These are phyloP conservation scores for Aureobasidium sp. DNA, from an alignment of 2,329 filamentous ascomycete species.

Conservation along the genomic window DNA sequence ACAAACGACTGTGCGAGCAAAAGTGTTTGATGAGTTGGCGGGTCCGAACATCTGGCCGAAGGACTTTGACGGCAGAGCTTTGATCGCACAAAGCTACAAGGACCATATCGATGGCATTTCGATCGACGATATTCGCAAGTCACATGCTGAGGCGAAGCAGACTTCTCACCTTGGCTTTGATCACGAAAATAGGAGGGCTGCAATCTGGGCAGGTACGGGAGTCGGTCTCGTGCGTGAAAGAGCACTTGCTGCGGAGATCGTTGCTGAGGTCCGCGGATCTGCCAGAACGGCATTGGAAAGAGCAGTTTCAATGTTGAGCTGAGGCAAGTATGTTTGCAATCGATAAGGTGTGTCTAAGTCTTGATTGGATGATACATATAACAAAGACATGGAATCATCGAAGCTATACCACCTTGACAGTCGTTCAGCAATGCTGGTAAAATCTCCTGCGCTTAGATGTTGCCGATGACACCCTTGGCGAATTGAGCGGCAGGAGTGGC, in stretches of 20 bases:
- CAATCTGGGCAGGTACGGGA: conserved; percentile 67
- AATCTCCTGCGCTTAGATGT: background rate
- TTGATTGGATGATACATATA: background rate
- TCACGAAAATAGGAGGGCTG: conserved; percentile 55
- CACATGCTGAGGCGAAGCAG: conserved; percentile 46
- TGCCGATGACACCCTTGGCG: conserved; percentile 17
- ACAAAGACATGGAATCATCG: background rate
- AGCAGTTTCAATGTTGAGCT: background rate
- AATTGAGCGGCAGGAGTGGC: conserved; percentile 21
- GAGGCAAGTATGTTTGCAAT: background rate
- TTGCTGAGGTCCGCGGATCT: conserved; percentile 38
- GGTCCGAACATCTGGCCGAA: conserved; percentile 65
- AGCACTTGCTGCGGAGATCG: conserved; percentile 57
- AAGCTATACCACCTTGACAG: background rate
- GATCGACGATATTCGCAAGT: conserved; percentile 45
- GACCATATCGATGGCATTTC: conserved; percentile 42
- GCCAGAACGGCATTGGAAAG: background rate
- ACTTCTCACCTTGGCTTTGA: conserved; percentile 52
- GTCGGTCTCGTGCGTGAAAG: conserved; percentile 63
- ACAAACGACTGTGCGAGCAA: conserved; percentile 52
- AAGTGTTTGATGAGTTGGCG: conserved; percentile 58
- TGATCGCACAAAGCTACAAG: conserved; percentile 59
- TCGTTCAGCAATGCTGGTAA: no score
- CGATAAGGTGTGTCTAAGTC: background rate
- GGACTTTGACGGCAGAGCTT: conserved; percentile 61